A percentile compares a stretch with the other conserved stretches of the same genome.
phyloP scores from a whole-genome alignment of 108 stramenopile genomes.

The Phaeodactylum tricornutum region DNA sequence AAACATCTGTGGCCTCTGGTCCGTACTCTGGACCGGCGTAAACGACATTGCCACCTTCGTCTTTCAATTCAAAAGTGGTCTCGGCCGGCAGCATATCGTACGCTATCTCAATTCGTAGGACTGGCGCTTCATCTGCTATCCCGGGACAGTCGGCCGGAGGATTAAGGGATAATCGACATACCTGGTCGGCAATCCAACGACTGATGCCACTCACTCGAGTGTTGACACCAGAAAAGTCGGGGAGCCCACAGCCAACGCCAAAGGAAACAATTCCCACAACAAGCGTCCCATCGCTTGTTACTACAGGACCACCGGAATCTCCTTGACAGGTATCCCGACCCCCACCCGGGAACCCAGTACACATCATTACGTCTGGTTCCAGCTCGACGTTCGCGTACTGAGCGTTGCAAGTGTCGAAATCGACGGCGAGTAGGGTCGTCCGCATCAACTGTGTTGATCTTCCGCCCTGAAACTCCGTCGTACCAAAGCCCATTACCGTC shows the following conservation, averaged over 20 bases:
- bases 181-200: slow-evolving; percentile 28
- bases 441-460: neutral
- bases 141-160: too few relatives aligned
- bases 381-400: slow-evolving; percentile 8
- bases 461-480: slow-evolving; percentile 9
- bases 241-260: slow-evolving; percentile 39
- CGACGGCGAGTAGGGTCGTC: slow-evolving; percentile 24
- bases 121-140: too few relatives aligned
- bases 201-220: slow-evolving; percentile 13
- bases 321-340: slow-evolving; percentile 38
- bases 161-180: slow-evolving; percentile 15
- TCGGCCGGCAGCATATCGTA: too few relatives aligned
- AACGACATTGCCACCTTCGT: too few relatives aligned
- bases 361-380: slow-evolving; percentile 25
- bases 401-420: slow-evolving; percentile 6
- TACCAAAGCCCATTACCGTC: slow-evolving; percentile 13
- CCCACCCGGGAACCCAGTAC: slow-evolving; percentile 16
- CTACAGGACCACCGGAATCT: slow-evolving; percentile 45
- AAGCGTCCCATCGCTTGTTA: slow-evolving; percentile 5
- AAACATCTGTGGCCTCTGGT: too few relatives aligned
- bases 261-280: slow-evolving; percentile 50
- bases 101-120: too few relatives aligned
- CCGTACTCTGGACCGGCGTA: too few relatives aligned
- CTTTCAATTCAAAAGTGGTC: too few relatives aligned
- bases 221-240: slow-evolving; percentile 38